phyloP scores from a whole-genome alignment of 495 filamentous ascomycete species.

The Xylaria longipes region DNA sequence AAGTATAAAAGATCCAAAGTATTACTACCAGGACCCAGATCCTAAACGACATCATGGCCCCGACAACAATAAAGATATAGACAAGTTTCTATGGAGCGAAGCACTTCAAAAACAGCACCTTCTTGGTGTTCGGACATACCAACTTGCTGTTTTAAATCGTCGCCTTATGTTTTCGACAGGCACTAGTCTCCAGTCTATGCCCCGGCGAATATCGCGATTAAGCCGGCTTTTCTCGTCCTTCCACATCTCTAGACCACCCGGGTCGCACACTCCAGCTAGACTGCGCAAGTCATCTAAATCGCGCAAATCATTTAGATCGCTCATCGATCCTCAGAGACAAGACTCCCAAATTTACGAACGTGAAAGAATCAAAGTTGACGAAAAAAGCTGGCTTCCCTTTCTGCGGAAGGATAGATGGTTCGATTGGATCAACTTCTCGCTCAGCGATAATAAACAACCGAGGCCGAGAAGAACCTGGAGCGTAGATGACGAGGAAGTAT shows the following conservation, averaged over 20 bases:
- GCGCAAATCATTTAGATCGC: too few species aligned
- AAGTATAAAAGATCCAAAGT: neutral
- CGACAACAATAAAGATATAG: neutral
- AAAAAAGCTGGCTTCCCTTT: neutral
- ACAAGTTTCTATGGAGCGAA: neutral
- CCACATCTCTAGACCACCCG: neutral
- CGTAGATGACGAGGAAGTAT: neutral
- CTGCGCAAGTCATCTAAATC: too few species aligned
- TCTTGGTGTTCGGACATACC: neutral
- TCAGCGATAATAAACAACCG: neutral
- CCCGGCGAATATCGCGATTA: too few species aligned
- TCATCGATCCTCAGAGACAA: too few species aligned
- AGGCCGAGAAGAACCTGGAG: neutral
- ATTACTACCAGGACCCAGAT: neutral
- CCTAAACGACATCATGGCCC: neutral
- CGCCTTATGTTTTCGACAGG: neutral
- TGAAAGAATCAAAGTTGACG: neutral
- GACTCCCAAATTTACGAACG: neutral
- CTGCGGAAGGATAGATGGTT: slow-evolving; percentile 1
- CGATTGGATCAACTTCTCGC: neutral
- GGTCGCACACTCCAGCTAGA: too few species aligned
- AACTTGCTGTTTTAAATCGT: neutral
- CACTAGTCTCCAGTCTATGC: too few species aligned
- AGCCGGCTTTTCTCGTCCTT: too few species aligned
- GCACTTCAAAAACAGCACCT: neutral